phyloP scores from a whole-genome alignment of 352 stramenopile genomes.

The Pythium inflatum region DNA sequence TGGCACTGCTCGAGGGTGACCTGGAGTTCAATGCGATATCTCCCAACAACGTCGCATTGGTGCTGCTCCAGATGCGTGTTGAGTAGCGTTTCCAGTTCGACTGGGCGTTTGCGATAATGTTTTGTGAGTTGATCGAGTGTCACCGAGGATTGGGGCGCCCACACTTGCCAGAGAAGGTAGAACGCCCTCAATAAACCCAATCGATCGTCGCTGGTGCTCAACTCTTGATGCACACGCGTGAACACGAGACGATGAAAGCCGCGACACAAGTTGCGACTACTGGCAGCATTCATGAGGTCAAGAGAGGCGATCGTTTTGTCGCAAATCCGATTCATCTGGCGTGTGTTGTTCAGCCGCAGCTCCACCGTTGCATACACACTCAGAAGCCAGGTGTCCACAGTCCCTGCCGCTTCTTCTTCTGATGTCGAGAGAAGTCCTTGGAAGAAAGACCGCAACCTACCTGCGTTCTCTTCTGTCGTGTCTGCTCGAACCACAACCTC shows the following conservation, averaged over 20 bases:
- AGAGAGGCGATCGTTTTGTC: slow-evolving; percentile 45
- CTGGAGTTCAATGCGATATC: slow-evolving; percentile 53
- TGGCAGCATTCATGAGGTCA: neutral
- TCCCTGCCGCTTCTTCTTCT: neutral
- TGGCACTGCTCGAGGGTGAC: slow-evolving; percentile 39
- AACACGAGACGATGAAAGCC: slow-evolving; percentile 62
- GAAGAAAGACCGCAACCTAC: slow-evolving; percentile 19
- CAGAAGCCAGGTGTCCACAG: slow-evolving; percentile 18
- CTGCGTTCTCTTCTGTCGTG: neutral
- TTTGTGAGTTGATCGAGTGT: slow-evolving; percentile 48
- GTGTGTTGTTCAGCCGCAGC: slow-evolving; percentile 43
- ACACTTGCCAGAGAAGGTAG: slow-evolving; percentile 31
- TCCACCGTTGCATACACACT: slow-evolving; percentile 59
- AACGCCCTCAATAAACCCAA: slow-evolving; percentile 4
- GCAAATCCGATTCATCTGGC: slow-evolving; percentile 57
- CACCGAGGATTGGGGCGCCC: slow-evolving; percentile 33
- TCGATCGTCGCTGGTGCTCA: neutral
- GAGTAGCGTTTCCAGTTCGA: slow-evolving; percentile 28
- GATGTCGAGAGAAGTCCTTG: slow-evolving; percentile 17
- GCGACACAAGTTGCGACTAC: slow-evolving; percentile 1
- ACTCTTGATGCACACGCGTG: slow-evolving; percentile 39
- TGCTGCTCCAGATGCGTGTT: slow-evolving; percentile 30
- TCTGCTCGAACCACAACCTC: slow-evolving; percentile 1
- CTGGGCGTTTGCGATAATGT: slow-evolving; percentile 33
- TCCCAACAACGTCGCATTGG: slow-evolving; percentile 30